These are phyloP conservation scores for Trypanosoma vivax DNA, from an alignment of 208 protist species.

Conservation along the genomic window DNA sequence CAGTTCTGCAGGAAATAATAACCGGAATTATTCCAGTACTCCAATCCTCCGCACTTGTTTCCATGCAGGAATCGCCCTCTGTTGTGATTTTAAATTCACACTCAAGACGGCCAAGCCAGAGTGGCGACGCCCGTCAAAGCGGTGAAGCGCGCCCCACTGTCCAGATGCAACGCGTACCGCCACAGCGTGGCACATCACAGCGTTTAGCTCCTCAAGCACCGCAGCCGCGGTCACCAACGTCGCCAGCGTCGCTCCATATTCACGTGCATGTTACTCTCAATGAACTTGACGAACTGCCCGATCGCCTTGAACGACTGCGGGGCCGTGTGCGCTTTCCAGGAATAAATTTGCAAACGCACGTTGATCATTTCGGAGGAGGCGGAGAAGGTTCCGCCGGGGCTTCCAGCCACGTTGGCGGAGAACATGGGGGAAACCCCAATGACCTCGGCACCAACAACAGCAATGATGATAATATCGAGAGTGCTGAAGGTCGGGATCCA, in stretches of 20 bases:
- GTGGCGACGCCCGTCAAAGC: too few relatives aligned
- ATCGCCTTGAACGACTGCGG: constrained; percentile 31
- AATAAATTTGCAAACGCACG: constrained; percentile 6
- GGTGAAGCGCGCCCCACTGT: too few relatives aligned
- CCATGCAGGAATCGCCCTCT: too few relatives aligned
- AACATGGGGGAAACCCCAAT: background rate
- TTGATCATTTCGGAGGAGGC: constrained; percentile 3
- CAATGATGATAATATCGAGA: background rate
- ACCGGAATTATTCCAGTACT: too few relatives aligned
- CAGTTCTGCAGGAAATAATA: too few relatives aligned
- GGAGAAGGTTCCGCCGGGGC: background rate
- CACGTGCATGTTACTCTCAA: constrained; percentile 66
- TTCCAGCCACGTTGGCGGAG: background rate
- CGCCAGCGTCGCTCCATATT: constrained; percentile 37
- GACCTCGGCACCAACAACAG: background rate
- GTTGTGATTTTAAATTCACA: too few relatives aligned
- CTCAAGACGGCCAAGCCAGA: too few relatives aligned
- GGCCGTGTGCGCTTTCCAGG: constrained; percentile 18
- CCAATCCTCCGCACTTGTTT: too few relatives aligned
- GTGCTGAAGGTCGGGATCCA: background rate
- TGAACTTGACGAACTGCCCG: constrained; percentile 56
- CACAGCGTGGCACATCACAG: background rate
- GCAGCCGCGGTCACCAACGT: background rate
- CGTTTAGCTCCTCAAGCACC: constrained; percentile 1
- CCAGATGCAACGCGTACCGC: background rate